Evolutionary conservation across 2,329 filamentous ascomycete species (phyloP), one percentile per base, ranked within the genome.

Genomic region (Fusarium sp.): DNA sequence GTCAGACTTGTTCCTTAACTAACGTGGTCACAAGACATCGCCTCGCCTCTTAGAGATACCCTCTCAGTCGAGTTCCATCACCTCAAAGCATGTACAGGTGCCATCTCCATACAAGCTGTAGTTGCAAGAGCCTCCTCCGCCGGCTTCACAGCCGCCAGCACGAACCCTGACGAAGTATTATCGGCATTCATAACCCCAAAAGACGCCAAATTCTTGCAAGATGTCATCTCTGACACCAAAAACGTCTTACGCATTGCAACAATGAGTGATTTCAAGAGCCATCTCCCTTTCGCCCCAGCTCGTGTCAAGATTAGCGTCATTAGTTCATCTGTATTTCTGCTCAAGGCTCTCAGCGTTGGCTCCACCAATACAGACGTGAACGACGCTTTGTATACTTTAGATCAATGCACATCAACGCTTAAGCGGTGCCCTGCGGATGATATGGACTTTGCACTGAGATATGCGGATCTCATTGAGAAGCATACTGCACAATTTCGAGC

Each of bases 371-470:
- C 74, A 2, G 72, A 76, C 12, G 55, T 74, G 4, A 60, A 63
- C 1, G 63, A 63, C 22, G 70, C 72, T 1, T 27, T 76, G 5
- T 49, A 42, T 5, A 52, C 63, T 1, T 27, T 76, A 14, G 70
- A 76, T 11, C 66, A 65, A 27, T 75, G 73, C n/a, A 75, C 63
- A 1, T 49, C 47, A 4, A 65, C 66, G 1, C 65, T 76, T 1
- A 70, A 64, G 17, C 56, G 44, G 1, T 72, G 58, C 0, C 68
- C 72, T 0, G 62, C 68, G 4, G 75, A 76, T 33, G 75, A 76
- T 7, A 76, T 76, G 75, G 75, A 76, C 17, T 76, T 76, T 56
- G 63, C 74, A 0, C 44, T 76, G 33, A 62, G 74, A 41, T 76
- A 76, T 36, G 75, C 72, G 0, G 53, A 74, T 15, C 65, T 76